phyloP scores from a whole-genome alignment of 2,329 filamentous ascomycete species.

The Alternaria angustiovoidea region DNA sequence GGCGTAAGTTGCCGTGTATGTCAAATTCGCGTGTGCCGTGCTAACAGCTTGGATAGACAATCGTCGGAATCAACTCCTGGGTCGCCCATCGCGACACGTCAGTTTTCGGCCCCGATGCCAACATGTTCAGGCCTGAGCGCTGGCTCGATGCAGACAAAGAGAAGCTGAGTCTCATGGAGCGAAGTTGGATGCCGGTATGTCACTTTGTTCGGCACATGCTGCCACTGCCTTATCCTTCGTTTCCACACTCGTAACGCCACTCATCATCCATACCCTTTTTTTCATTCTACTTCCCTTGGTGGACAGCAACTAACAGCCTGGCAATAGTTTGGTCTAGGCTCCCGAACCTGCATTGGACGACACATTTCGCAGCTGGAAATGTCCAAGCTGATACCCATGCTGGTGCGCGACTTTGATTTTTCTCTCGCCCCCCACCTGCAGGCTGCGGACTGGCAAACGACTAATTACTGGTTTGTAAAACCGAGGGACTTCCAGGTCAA shows the following conservation, averaged over 20 bases:
- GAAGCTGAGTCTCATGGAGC: slow-evolving; percentile 25
- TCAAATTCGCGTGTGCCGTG: background rate
- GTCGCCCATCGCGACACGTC: slow-evolving; percentile 26
- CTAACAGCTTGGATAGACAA: slow-evolving; percentile 16
- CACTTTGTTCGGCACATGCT: background rate
- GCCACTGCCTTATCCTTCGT: background rate
- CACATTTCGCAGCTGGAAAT: slow-evolving; percentile 24
- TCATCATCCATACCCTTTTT: background rate
- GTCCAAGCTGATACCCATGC: slow-evolving; percentile 16
- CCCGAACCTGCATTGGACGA: slow-evolving; percentile 29
- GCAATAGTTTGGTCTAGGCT: slow-evolving; percentile 26
- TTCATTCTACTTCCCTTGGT: background rate
- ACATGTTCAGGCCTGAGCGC: slow-evolving; percentile 29
- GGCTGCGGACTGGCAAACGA: slow-evolving; percentile 17
- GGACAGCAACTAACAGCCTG: background rate
- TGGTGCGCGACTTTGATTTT: slow-evolving; percentile 27
- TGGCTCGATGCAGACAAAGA: slow-evolving; percentile 27
- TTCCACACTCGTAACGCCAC: background rate
- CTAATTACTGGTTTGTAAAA: slow-evolving; percentile 26
- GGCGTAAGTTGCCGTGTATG: slow-evolving; percentile 14
- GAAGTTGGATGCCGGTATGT: slow-evolving; percentile 29
- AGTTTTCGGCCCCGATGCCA: slow-evolving; percentile 27
- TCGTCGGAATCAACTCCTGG: slow-evolving; percentile 34
- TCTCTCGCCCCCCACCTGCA: slow-evolving; percentile 14
- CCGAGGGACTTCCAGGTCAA: slow-evolving; percentile 16